phyloP scores from a whole-genome alignment of 805 yeast genomes.

The Yamadazyma phyllophila region DNA sequence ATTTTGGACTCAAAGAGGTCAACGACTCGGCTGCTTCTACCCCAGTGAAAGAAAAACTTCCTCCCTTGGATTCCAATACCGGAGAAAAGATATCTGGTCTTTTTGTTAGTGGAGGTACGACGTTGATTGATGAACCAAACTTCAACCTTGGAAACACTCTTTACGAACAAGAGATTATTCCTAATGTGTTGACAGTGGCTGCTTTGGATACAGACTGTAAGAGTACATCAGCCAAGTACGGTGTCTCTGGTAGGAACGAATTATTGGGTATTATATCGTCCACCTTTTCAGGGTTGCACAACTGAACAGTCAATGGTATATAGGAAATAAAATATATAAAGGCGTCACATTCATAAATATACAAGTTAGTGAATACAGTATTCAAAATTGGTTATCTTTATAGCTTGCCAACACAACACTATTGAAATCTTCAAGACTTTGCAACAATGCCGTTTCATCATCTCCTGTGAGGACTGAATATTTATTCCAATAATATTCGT shows the following conservation, averaged over 20 bases:
- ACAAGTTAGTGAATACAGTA: not conserved
- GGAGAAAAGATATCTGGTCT: constrained; percentile 18
- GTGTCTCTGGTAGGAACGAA: constrained; percentile 69
- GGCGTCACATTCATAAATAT: not conserved
- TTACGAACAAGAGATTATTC: constrained; percentile 33
- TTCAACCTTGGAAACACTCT: constrained; percentile 53
- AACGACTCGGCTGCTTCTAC: constrained; percentile 12
- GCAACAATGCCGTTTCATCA: constrained; percentile 42
- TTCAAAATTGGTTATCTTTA: constrained; percentile 39
- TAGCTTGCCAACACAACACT: constrained; percentile 54
- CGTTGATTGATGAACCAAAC: constrained; percentile 67
- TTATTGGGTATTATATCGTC: constrained; percentile 50
- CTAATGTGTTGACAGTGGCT: constrained; percentile 57
- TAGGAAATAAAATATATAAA: not conserved
- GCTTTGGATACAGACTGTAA: constrained; percentile 45
- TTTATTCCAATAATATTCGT: constrained; percentile 48
- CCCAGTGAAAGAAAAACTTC: constrained; percentile 10
- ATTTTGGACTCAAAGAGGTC: constrained; percentile 23
- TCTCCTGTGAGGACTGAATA: constrained; percentile 45
- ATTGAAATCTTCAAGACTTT: constrained; percentile 53
- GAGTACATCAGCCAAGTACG: constrained; percentile 56
- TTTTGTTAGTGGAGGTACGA: constrained; percentile 62
- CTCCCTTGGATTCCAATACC: not conserved
- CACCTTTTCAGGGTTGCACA: not conserved
- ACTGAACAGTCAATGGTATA: not conserved